Conservation (phyloP, 2,329 filamentous ascomycete genomes). For the Phoma sp. region DNA sequence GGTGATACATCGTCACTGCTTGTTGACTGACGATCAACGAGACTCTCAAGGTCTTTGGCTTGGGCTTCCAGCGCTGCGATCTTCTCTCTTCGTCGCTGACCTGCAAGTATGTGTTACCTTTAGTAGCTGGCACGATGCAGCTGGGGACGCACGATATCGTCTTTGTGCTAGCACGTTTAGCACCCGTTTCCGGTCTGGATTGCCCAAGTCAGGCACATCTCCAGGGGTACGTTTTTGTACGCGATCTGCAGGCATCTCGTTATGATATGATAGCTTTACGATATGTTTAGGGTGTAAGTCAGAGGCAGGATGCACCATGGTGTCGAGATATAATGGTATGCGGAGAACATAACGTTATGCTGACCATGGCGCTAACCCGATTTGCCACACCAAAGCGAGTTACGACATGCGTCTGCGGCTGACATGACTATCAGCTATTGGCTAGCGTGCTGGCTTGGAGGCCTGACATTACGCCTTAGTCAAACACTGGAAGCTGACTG, state of each 20-base stretch:
- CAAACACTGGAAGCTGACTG: neutral
- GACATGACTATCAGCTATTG: neutral
- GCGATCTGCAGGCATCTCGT: conserved; percentile 33
- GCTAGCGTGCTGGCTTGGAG: neutral
- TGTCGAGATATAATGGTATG: conserved; percentile 13
- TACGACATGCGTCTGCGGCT: conserved; percentile 8
- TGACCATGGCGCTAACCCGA: conserved; percentile 1
- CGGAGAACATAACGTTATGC: conserved; percentile 38
- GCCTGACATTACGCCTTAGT: neutral
- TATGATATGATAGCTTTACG: conserved; percentile 16
- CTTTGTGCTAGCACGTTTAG: conserved; percentile 43
- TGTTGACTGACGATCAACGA: neutral
- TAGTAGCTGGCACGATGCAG: neutral
- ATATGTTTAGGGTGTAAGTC: conserved; percentile 9
- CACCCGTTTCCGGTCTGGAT: conserved; percentile 42
- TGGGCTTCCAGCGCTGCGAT: conserved; percentile 36
- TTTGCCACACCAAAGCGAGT: conserved; percentile 1
- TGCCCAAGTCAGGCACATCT: conserved; percentile 30
- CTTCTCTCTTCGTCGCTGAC: conserved; percentile 36
- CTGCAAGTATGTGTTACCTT: conserved; percentile 14
- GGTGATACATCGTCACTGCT: conserved; percentile 1
- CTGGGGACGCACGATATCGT: conserved; percentile 34
- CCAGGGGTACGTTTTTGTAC: conserved; percentile 31
- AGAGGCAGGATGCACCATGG: neutral
- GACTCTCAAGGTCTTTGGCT: conserved; percentile 10